Conservation (phyloP, 192 early-diverging fungal species). For the Phlyctochytrium planicorne region DNA sequence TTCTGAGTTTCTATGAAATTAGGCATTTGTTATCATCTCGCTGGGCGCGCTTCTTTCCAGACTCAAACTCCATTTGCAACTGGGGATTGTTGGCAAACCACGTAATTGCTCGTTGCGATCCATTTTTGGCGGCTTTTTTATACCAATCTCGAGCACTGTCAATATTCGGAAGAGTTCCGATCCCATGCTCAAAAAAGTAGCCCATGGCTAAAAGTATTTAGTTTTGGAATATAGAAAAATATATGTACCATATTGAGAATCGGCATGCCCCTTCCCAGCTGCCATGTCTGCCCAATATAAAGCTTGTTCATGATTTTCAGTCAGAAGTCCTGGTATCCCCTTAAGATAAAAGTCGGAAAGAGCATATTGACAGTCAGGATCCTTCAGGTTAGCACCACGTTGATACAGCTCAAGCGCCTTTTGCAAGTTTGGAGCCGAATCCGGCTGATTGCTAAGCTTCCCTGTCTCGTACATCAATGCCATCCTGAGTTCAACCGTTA, state of each 20-base stretch:
- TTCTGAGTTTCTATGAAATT: not conserved
- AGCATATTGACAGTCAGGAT: slow-evolving; percentile 74
- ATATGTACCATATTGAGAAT: slow-evolving; percentile 12
- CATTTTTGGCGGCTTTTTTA: slow-evolving; percentile 22
- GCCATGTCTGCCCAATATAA: slow-evolving; percentile 76
- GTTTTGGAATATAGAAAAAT: not conserved
- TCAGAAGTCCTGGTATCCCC: slow-evolving; percentile 65
- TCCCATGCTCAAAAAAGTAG: slow-evolving; percentile 79
- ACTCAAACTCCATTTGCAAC: not conserved
- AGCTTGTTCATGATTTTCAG: slow-evolving; percentile 64
- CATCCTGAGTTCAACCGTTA: no score
- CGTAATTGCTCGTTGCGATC: slow-evolving; percentile 19
- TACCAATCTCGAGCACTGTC: slow-evolving; percentile 50
- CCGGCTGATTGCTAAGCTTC: slow-evolving; percentile 51
- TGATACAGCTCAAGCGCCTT: slow-evolving; percentile 64
- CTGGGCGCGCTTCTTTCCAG: not conserved
- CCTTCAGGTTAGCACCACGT: slow-evolving; percentile 66
- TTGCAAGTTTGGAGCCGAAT: slow-evolving; percentile 52
- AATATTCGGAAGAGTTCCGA: slow-evolving; percentile 55
- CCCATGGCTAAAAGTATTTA: slow-evolving; percentile 82
- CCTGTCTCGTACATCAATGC: slow-evolving; percentile 89
- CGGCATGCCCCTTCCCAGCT: slow-evolving; percentile 68
- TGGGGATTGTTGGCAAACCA: slow-evolving; percentile 3
- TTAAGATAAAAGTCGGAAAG: slow-evolving; percentile 81
- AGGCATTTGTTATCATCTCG: slow-evolving; percentile 3